phyloP scores from a whole-genome alignment of 176 grass and related monocot genomes.

The Aegilops bicornis region DNA sequence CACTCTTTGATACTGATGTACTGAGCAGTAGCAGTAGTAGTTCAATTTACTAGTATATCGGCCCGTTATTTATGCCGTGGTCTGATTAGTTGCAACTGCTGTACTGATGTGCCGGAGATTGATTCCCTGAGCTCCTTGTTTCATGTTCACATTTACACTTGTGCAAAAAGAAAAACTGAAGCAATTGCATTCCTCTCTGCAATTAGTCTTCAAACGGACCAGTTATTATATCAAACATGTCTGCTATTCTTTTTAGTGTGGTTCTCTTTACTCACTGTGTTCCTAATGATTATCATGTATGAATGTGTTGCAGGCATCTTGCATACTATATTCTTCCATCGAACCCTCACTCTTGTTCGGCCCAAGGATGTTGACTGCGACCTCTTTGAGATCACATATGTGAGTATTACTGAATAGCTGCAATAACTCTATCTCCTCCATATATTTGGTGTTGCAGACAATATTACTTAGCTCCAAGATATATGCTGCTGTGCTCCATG shows the following conservation, averaged over 20 bases:
- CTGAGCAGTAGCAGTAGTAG: not conserved
- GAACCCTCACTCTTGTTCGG: slow-evolving; percentile 85
- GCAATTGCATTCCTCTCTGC: not conserved
- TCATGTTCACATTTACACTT: not conserved
- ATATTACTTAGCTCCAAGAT: not conserved
- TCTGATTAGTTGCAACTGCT: not conserved
- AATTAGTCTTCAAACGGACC: not conserved
- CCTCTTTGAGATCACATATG: slow-evolving; percentile 76
- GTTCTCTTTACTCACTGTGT: not conserved
- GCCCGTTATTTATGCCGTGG: not conserved
- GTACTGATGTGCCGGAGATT: not conserved
- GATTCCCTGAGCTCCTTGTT: not conserved
- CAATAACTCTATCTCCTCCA: not conserved
- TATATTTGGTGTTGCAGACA: not conserved
- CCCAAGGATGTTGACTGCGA: slow-evolving; percentile 92
- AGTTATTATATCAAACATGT: not conserved
- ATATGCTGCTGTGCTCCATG: not conserved
- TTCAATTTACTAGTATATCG: not conserved
- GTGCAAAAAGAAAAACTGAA: not conserved
- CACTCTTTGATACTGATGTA: not conserved
- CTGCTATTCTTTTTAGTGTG: not conserved
- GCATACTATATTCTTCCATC: slow-evolving; percentile 91
- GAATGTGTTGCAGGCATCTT: slow-evolving; percentile 63
- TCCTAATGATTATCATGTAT: not conserved
- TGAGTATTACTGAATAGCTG: slow-evolving; percentile 25